Evolutionary conservation across 768 basidiomycete genomes (phyloP).

Genomic region (Suillus bovinus): DNA sequence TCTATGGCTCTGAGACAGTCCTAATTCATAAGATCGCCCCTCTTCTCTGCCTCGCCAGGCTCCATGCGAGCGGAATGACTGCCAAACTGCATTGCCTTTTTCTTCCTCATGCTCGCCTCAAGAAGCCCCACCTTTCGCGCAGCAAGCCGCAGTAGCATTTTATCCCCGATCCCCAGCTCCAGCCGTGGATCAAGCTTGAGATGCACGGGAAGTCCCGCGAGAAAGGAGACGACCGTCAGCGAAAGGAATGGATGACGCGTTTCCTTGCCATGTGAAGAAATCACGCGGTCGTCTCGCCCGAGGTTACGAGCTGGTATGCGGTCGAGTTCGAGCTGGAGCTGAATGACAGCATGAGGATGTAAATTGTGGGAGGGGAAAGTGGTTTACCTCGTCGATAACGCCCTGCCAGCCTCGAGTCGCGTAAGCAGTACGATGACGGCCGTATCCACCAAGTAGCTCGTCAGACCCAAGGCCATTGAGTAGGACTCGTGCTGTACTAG

Average conservation of each 20-base stretch:
- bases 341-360: conserved; percentile 7
- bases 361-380: neutral
- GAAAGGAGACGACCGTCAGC: conserved; percentile 71
- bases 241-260: conserved; percentile 90
- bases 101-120: conserved; percentile 75
- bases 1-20: conserved; percentile 2
- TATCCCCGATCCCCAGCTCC: conserved; percentile 83
- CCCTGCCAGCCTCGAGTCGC: conserved; percentile 67
- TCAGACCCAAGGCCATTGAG: conserved; percentile 94
- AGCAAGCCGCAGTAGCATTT: conserved; percentile 76
- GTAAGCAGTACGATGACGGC: conserved; percentile 82
- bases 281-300: conserved; percentile 91
- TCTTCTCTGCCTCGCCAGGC: conserved; percentile 47
- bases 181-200: conserved; percentile 78
- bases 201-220: conserved; percentile 79
- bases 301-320: conserved; percentile 88
- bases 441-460: conserved; percentile 93
- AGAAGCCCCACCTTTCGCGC: conserved; percentile 72
- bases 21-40: conserved; percentile 47
- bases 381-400: conserved; percentile 74
- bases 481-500: conserved; percentile 76
- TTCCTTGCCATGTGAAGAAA: conserved; percentile 91
- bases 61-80: conserved; percentile 86
- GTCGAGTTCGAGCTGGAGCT: conserved; percentile 90
- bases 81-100: conserved; percentile 98